These are phyloP conservation scores for Pezicula radicicola DNA, from an alignment of 2,329 filamentous ascomycete genomes.

Conservation along the genomic window DNA sequence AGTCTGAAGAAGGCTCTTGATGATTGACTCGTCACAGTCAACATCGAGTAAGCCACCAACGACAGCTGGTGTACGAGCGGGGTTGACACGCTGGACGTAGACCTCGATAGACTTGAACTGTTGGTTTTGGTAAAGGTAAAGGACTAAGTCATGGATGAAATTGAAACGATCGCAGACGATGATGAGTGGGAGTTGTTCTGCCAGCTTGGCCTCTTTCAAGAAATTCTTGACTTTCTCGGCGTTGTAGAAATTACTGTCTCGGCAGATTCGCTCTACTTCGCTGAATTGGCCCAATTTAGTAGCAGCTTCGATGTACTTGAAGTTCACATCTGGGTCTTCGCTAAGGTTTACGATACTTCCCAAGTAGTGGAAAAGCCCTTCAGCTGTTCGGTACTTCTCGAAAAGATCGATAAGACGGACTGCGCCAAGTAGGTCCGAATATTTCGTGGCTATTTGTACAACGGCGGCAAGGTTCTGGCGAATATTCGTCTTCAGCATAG, in stretches of 20 bases:
- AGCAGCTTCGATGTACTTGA: constrained; percentile 99
- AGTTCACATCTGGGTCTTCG: constrained; percentile 92
- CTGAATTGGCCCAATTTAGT: constrained; percentile 91
- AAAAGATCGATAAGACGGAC: constrained; percentile 86
- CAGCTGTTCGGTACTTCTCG: constrained; percentile 95
- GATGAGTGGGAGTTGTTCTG: constrained; percentile 92
- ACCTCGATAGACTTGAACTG: constrained; percentile 99
- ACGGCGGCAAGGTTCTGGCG: constrained; percentile 95
- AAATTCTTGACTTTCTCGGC: constrained; percentile 98
- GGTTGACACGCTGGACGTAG: constrained; percentile 96
- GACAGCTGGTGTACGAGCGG: constrained; percentile 83
- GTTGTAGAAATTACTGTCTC: constrained; percentile 88
- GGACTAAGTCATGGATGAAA: constrained; percentile 93
- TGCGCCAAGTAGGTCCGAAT: constrained; percentile 91
- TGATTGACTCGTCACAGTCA: constrained; percentile 94
- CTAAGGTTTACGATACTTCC: constrained; percentile 97
- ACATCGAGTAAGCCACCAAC: constrained; percentile 93
- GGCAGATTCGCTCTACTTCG: constrained; percentile 95
- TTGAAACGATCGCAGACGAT: constrained; percentile 99
- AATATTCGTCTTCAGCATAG: constrained; percentile 96
- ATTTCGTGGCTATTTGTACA: constrained; percentile 95
- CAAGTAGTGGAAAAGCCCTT: constrained; percentile 97
- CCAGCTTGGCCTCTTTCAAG: constrained; percentile 90
- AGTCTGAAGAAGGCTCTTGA: constrained; percentile 84
- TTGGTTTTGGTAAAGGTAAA: constrained; percentile 98